phyloP scores from a whole-genome alignment of 192 early-diverging fungal genomes.

The Backusella tarrabulga region DNA sequence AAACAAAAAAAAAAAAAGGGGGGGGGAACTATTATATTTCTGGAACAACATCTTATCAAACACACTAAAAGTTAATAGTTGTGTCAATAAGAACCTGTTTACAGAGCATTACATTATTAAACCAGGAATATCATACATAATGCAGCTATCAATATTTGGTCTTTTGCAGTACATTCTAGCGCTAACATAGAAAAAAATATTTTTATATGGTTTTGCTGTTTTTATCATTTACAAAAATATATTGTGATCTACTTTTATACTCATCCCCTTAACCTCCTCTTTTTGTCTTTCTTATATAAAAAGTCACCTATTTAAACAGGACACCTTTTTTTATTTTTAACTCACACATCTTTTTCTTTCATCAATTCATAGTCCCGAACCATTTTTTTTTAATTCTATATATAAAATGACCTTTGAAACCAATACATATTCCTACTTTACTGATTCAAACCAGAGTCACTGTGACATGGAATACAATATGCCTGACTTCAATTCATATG shows the following conservation, averaged over 20 bases:
- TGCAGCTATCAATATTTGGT: not conserved
- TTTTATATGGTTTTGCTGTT: not conserved
- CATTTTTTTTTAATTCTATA: not conserved
- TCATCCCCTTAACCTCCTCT: not conserved
- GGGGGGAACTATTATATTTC: not conserved
- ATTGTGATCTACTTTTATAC: not conserved
- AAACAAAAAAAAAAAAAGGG: not conserved
- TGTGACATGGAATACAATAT: not conserved
- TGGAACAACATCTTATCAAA: not conserved
- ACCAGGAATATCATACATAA: not conserved
- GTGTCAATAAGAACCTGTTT: not conserved
- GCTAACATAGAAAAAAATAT: not conserved
- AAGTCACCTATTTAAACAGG: not conserved
- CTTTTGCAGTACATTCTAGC: not conserved
- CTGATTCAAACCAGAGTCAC: not conserved
- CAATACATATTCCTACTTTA: not conserved
- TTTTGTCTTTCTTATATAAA: not conserved
- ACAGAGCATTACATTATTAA: not conserved
- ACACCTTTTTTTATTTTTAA: not conserved
- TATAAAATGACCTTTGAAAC: not conserved
- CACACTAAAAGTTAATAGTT: not conserved
- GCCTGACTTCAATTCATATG: not conserved
- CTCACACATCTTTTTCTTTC: not conserved
- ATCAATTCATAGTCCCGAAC: not conserved
- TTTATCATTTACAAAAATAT: not conserved